These are phyloP conservation scores for Ogataea wickerhamii DNA, from an alignment of 805 yeast species.

Conservation along the genomic window DNA sequence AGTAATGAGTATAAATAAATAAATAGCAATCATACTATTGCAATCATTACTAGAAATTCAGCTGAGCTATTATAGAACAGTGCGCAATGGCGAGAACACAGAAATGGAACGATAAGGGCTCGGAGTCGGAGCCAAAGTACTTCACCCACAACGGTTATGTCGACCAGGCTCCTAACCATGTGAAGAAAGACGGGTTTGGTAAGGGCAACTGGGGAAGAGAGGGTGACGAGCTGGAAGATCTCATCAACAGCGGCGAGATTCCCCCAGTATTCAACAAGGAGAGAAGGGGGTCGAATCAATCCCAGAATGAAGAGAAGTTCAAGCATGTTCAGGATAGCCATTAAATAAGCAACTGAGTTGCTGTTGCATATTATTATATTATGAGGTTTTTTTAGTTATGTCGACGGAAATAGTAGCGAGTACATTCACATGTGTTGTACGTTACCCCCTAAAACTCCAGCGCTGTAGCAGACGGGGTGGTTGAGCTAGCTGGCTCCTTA, in stretches of 20 bases:
- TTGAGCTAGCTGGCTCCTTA: constrained; percentile 23
- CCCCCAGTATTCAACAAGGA: constrained; percentile 42
- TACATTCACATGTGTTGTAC: too few relatives aligned
- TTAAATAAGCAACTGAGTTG: too few relatives aligned
- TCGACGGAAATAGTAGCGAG: not conserved
- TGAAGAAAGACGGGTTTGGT: constrained; percentile 84
- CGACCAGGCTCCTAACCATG: constrained; percentile 68
- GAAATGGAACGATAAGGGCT: constrained; percentile 56
- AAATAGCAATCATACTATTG: constrained; percentile 2
- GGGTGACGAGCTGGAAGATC: constrained; percentile 71
- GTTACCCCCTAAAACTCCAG: not conserved
- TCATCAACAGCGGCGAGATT: constrained; percentile 57
- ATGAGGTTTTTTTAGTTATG: not conserved
- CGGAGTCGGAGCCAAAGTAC: constrained; percentile 56
- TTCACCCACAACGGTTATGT: constrained; percentile 74
- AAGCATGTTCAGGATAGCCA: constrained; percentile 25
- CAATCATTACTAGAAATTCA: constrained; percentile 2
- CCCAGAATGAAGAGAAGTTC: constrained; percentile 40
- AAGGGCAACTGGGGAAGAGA: constrained; percentile 83
- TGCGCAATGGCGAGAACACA: constrained; percentile 67
- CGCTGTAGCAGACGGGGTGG: constrained; percentile 1
- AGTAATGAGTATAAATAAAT: too few relatives aligned
- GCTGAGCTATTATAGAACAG: too few relatives aligned
- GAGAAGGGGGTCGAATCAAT: constrained; percentile 50
- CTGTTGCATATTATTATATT: too few relatives aligned